A percentile compares a stretch with the other conserved stretches of the same genome.
Conservation (phyloP, 805 yeast species). For the Zygotorulaspora florentina region DNA sequence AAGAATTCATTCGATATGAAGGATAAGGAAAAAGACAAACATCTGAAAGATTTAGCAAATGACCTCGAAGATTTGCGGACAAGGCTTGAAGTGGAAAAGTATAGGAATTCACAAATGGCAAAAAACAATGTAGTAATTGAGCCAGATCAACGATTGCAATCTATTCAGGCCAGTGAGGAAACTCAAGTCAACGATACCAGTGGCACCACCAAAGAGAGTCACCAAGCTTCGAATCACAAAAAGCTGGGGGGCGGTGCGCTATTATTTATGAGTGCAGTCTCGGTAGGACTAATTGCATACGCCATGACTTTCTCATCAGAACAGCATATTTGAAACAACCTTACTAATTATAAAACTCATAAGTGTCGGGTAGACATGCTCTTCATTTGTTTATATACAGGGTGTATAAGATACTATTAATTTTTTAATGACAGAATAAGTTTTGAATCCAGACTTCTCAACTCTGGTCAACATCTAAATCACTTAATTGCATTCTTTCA, state of each 20-base stretch:
- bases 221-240: constrained; percentile 3
- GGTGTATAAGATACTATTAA: neutral
- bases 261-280: constrained; percentile 14
- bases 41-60: constrained; percentile 21
- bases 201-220: constrained; percentile 5
- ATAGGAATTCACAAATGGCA: constrained; percentile 25
- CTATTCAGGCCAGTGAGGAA: constrained; percentile 5
- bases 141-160: constrained; percentile 5
- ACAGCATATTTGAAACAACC: constrained; percentile 5
- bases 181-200: constrained; percentile 4
- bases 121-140: constrained; percentile 9
- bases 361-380: neutral
- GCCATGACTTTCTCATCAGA: constrained; percentile 18
- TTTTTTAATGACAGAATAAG: neutral
- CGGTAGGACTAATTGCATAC: constrained; percentile 19
- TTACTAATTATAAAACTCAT: neutral
- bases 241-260: constrained; percentile 11
- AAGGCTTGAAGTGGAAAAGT: constrained; percentile 33
- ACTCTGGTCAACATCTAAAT: constrained; percentile 15
- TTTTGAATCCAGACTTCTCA: neutral
- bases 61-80: constrained; percentile 33
- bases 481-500: constrained; percentile 38
- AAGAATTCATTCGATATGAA: constrained; percentile 13
- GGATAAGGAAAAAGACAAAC: constrained; percentile 14
- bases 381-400: constrained; percentile 3